These are phyloP conservation scores for Silene noctiflora DNA, from an alignment of 179 eudicot genomes.

Conservation along the genomic window DNA sequence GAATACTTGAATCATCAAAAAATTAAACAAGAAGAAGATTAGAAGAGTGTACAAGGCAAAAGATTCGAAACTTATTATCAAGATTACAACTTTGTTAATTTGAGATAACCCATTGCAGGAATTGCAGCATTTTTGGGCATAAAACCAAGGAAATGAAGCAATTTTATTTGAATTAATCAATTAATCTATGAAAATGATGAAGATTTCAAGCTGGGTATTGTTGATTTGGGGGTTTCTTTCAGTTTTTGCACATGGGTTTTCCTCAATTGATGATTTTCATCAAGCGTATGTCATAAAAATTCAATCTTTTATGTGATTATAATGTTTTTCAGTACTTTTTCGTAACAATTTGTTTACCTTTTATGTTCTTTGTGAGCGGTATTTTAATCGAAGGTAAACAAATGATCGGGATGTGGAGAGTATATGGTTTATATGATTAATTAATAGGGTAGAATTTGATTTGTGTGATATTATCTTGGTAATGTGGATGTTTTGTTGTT, in stretches of 20 bases:
- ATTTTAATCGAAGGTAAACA: too few relatives aligned
- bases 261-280: slow-evolving; percentile 47
- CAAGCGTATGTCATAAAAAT: slow-evolving; percentile 54
- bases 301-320: background rate
- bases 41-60: too few relatives aligned
- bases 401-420: too few relatives aligned
- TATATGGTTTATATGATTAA: too few relatives aligned
- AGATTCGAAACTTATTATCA: too few relatives aligned
- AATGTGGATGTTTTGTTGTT: background rate
- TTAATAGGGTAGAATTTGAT: background rate
- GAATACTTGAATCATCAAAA: too few relatives aligned
- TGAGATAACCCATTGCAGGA: slow-evolving; percentile 27
- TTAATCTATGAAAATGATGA: slow-evolving; percentile 34
- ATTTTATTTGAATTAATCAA: slow-evolving; percentile 5
- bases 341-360: too few relatives aligned
- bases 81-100: slow-evolving; percentile 4
- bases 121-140: slow-evolving; percentile 10
- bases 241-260: slow-evolving; percentile 41
- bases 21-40: too few relatives aligned
- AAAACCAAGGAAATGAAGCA: background rate
- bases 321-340: background rate
- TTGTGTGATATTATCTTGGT: background rate
- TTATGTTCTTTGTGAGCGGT: too few relatives aligned
- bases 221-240: slow-evolving; percentile 30
- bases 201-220: slow-evolving; percentile 40